Evolutionary conservation across 176 grass and related monocot genomes (phyloP).

Genomic region (Cenchrus americanus): DNA sequence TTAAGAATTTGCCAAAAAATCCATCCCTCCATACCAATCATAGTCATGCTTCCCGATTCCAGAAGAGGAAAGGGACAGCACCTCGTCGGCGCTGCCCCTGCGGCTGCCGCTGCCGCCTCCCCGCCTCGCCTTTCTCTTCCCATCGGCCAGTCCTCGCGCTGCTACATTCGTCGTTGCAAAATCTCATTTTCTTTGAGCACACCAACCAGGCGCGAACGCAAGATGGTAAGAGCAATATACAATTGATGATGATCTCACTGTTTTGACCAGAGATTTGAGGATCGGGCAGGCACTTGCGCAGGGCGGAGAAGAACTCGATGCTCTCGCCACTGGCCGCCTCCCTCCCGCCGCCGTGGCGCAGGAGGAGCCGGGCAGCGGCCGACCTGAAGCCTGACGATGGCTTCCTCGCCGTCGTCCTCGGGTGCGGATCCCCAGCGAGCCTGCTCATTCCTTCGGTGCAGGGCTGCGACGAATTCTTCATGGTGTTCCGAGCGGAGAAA

Average conservation of each 20-base stretch:
- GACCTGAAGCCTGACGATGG: not conserved
- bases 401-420: conserved; percentile 28
- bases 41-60: conserved; percentile 43
- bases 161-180: not conserved
- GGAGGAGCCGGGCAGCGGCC: conserved; percentile 33
- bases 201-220: not conserved
- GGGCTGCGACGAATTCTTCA: not conserved
- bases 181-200: not conserved
- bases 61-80: not conserved
- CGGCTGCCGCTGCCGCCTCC: not conserved
- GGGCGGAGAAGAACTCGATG: conserved; percentile 52
- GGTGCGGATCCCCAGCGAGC: conserved; percentile 16
- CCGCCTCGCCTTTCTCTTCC: not conserved
- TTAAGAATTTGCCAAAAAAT: not conserved
- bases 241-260: conserved; percentile 10
- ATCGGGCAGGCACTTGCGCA: conserved; percentile 27
- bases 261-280: conserved; percentile 3
- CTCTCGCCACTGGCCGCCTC: conserved; percentile 35
- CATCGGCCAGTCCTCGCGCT: not conserved
- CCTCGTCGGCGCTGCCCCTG: not conserved
- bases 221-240: not conserved
- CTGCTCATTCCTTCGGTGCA: conserved; percentile 19
- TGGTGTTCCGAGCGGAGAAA: not conserved
- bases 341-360: conserved; percentile 12
- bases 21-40: conserved; percentile 22